A percentile compares a stretch with the other conserved stretches of the same genome.
Conservation (phyloP, 768 basidiomycete genomes). For the Leccinum fibrillosum region DNA sequence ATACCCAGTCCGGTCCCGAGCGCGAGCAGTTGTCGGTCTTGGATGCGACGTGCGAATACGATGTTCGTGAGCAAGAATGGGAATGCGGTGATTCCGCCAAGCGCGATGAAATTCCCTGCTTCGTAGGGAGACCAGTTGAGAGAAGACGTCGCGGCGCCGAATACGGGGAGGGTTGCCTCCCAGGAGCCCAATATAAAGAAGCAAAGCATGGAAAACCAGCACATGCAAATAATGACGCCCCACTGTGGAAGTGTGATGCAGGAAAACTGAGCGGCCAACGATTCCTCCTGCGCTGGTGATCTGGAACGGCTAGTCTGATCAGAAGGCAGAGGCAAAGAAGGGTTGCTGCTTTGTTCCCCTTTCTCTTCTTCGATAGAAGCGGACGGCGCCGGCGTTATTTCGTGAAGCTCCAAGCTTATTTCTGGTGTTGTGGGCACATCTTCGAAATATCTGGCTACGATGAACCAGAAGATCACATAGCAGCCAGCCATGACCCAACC, state of each 20-base stretch:
- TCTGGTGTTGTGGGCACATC: slow-evolving; percentile 32
- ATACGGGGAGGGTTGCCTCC: slow-evolving; percentile 65
- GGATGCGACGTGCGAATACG: slow-evolving; percentile 50
- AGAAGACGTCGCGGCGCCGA: slow-evolving; percentile 38
- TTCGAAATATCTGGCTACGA: slow-evolving; percentile 22
- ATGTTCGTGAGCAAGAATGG: slow-evolving; percentile 67
- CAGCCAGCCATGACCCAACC: slow-evolving; percentile 50
- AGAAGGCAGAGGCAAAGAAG: neutral
- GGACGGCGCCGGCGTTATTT: neutral
- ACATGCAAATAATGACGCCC: slow-evolving; percentile 48
- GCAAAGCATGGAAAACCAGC: slow-evolving; percentile 70
- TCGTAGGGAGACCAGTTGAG: slow-evolving; percentile 60
- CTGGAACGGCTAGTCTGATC: neutral
- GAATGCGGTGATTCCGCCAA: slow-evolving; percentile 58
- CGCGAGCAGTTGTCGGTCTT: slow-evolving; percentile 59
- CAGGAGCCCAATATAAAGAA: slow-evolving; percentile 40
- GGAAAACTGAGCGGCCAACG: neutral
- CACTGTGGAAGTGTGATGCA: neutral
- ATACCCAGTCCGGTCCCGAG: slow-evolving; percentile 50
- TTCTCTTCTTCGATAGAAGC: slow-evolving; percentile 33
- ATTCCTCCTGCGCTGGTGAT: neutral
- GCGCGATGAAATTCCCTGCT: slow-evolving; percentile 68
- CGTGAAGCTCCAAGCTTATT: slow-evolving; percentile 8
- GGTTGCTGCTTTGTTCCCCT: neutral
- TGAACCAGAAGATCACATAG: slow-evolving; percentile 14